Evolutionary conservation across 441 rosid genomes (phyloP).

Genomic region (Pelargonium myrrhifolium): DNA sequence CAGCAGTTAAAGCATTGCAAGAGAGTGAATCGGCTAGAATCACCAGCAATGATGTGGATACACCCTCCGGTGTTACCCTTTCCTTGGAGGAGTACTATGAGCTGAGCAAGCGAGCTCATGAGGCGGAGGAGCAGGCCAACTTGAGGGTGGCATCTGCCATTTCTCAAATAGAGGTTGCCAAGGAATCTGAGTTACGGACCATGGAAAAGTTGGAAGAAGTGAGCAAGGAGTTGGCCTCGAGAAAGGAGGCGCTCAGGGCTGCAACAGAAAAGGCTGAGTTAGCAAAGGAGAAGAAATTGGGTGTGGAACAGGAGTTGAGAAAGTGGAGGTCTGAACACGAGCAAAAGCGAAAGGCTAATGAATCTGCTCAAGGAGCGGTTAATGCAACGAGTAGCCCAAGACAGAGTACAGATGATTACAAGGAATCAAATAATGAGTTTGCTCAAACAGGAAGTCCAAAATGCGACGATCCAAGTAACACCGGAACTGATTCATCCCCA

Average conservation of each 20-base stretch:
- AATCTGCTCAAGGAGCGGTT: conserved; percentile 31
- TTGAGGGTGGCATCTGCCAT: conserved; percentile 61
- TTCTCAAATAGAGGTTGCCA: conserved; percentile 68
- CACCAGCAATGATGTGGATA: conserved; percentile 24
- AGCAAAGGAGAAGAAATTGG: conserved; percentile 81
- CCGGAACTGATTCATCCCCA: conserved; percentile 33
- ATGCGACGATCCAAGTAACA: conserved; percentile 23
- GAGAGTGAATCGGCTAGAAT: conserved; percentile 62
- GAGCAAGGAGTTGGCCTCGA: conserved; percentile 49
- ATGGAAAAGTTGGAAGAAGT: conserved; percentile 59
- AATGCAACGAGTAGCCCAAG: conserved; percentile 27
- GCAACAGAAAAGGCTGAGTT: conserved; percentile 77
- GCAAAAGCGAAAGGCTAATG: conserved; percentile 54
- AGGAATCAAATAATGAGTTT: conserved; percentile 28
- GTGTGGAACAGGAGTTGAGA: conserved; percentile 78
- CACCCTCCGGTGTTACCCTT: conserved; percentile 52
- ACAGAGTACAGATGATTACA: conserved; percentile 34
- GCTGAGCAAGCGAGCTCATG: conserved; percentile 75
- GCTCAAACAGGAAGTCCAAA: conserved; percentile 33
- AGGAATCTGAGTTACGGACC: conserved; percentile 52
- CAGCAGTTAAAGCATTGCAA: conserved; percentile 74
- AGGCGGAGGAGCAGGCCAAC: conserved; percentile 75
- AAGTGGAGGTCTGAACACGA: conserved; percentile 84
- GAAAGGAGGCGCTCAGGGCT: conserved; percentile 52
- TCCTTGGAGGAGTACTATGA: conserved; percentile 81